Evolutionary conservation across 208 protist genomes (phyloP).

Genomic region (Crithidia acanthocephali): DNA sequence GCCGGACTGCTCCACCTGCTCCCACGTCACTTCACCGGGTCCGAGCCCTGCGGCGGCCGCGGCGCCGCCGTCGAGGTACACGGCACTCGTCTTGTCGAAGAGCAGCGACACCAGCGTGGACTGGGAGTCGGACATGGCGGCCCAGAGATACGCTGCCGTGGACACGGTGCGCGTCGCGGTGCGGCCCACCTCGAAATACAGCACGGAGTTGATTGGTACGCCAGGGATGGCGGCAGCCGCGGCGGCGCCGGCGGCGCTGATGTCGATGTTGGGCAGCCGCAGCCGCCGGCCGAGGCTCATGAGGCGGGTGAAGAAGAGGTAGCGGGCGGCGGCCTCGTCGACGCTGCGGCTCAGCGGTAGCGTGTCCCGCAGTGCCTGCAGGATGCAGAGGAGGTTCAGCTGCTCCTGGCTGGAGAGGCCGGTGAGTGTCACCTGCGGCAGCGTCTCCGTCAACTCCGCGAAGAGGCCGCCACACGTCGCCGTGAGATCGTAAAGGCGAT

Average conservation of each 20-base stretch:
- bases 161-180: constrained; percentile 48
- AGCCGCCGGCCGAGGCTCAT: constrained; percentile 59
- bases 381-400: constrained; percentile 72
- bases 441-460: constrained; percentile 45
- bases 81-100: constrained; percentile 31
- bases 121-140: constrained; percentile 75
- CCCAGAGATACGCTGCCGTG: constrained; percentile 59
- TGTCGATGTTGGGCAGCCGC: constrained; percentile 38
- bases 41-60: not conserved
- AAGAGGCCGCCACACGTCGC: constrained; percentile 41
- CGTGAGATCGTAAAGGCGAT: constrained; percentile 32
- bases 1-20: constrained; percentile 60
- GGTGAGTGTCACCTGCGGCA: constrained; percentile 57
- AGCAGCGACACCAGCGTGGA: constrained; percentile 45
- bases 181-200: constrained; percentile 52
- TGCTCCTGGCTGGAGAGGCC: constrained; percentile 63
- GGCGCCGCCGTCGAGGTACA: constrained; percentile 27
- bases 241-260: constrained; percentile 1
- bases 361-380: constrained; percentile 64
- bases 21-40: constrained; percentile 43
- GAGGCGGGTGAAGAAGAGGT: constrained; percentile 75
- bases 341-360: constrained; percentile 52
- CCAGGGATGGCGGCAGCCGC: constrained; percentile 14
- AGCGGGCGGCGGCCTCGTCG: constrained; percentile 77
- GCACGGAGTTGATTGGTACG: constrained; percentile 37